Percentiles rank a stretch among this genome's conserved stretches.
These are phyloP conservation scores for Colletotrichum musicola DNA, from an alignment of 2,329 filamentous ascomycete genomes.

Conservation along the genomic window DNA sequence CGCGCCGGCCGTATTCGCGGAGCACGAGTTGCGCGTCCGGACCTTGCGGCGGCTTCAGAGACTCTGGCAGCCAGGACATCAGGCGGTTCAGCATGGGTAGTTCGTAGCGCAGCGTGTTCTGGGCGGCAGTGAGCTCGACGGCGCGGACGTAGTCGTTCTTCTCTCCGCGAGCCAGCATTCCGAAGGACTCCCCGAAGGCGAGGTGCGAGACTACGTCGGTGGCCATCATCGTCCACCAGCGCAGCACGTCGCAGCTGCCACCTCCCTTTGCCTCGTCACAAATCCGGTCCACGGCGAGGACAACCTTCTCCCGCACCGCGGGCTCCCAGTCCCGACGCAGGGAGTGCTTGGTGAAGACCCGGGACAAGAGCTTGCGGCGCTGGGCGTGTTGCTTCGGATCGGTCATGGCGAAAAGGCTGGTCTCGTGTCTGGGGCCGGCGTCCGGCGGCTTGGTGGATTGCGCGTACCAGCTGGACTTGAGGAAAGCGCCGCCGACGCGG, in stretches of 20 bases:
- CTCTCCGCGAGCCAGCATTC: conserved; percentile 57
- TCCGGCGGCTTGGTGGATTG: conserved; percentile 15
- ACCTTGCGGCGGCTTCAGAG: neutral
- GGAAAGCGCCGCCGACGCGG: conserved; percentile 26
- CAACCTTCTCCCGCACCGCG: conserved; percentile 51
- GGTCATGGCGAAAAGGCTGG: conserved; percentile 26
- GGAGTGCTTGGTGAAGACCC: conserved; percentile 53
- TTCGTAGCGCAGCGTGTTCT: conserved; percentile 22
- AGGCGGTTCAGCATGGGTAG: conserved; percentile 14
- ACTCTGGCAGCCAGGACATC: neutral
- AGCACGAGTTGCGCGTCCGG: conserved; percentile 15
- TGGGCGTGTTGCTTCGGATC: conserved; percentile 24
- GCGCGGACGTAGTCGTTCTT: conserved; percentile 29
- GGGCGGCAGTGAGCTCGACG: conserved; percentile 17
- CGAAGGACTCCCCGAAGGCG: conserved; percentile 67
- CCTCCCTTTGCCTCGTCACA: conserved; percentile 54
- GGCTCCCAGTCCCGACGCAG: conserved; percentile 47
- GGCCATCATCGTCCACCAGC: conserved; percentile 67
- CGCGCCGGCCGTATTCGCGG: conserved; percentile 9
- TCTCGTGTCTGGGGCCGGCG: conserved; percentile 10
- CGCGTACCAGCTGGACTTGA: conserved; percentile 28
- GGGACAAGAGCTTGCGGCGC: conserved; percentile 55
- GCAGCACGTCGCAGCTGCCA: conserved; percentile 58
- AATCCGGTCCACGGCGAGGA: conserved; percentile 58
- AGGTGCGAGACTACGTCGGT: conserved; percentile 67